Conservation (phyloP, 805 yeast genomes). For the Cyberlindnera samutprakarnensis region DNA sequence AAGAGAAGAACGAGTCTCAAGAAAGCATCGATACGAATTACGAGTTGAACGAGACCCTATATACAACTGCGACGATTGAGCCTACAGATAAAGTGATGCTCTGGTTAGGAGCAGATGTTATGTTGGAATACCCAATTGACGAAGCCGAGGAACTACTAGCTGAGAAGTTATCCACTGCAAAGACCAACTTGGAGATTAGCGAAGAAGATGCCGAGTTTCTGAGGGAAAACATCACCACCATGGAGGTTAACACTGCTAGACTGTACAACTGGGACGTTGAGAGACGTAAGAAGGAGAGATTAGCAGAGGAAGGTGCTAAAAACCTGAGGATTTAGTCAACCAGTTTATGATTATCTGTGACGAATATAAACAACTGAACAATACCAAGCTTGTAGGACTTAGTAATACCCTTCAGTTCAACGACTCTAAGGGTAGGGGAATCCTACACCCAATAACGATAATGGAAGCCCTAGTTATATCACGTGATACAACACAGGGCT, state of each 20-base stretch:
- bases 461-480: no score
- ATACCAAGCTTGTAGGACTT: no score
- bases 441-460: no score
- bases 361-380: no score
- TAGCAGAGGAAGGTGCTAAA: constrained; percentile 33
- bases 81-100: constrained; percentile 62
- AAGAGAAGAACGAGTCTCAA: constrained; percentile 34
- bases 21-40: constrained; percentile 65
- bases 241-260: constrained; percentile 96
- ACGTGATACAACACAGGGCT: no score
- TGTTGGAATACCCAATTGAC: constrained; percentile 87
- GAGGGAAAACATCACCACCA: constrained; percentile 87
- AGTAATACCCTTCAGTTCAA: no score
- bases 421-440: no score
- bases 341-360: no score
- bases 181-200: constrained; percentile 49
- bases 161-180: constrained; percentile 56
- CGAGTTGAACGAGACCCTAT: constrained; percentile 89
- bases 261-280: constrained; percentile 85
- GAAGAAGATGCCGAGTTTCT: constrained; percentile 80
- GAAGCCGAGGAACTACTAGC: constrained; percentile 75
- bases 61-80: constrained; percentile 70
- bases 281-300: constrained; percentile 46
- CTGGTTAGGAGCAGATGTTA: constrained; percentile 98
- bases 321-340: constrained; percentile 20